phyloP scores from a whole-genome alignment of 768 basidiomycete species.

The Gloeopeniophorella convolvens region DNA sequence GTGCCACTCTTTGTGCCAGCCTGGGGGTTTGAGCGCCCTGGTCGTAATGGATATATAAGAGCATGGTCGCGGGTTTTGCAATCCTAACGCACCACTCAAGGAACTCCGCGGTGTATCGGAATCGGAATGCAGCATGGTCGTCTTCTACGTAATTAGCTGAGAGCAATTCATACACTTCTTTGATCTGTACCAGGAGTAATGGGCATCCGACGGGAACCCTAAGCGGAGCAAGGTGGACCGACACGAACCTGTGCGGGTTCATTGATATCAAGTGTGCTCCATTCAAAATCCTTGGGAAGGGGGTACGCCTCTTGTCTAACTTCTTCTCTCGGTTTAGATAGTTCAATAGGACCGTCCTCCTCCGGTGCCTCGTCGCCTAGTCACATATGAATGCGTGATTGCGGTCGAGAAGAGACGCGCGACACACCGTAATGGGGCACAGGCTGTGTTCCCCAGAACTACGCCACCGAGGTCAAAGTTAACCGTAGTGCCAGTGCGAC shows the following conservation, averaged over 20 bases:
- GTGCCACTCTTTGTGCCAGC: constrained; percentile 92
- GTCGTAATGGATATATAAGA: not conserved
- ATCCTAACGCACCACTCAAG: constrained; percentile 64
- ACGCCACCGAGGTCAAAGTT: constrained; percentile 14
- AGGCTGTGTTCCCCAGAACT: constrained; percentile 99
- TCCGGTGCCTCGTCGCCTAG: constrained; percentile 56
- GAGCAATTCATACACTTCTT: constrained; percentile 87
- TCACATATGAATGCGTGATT: constrained; percentile 7
- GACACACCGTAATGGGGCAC: constrained; percentile 77
- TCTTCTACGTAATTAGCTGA: constrained; percentile 97
- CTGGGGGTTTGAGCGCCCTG: constrained; percentile 94
- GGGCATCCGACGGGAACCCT: not conserved
- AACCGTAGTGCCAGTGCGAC: not conserved
- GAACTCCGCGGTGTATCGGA: constrained; percentile 94
- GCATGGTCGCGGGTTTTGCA: not conserved
- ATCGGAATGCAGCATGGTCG: constrained; percentile 91
- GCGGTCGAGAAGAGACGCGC: not conserved
- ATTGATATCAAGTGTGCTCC: constrained; percentile 76
- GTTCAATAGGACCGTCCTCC: constrained; percentile 87
- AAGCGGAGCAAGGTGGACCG: not conserved
- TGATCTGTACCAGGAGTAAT: constrained; percentile 45
- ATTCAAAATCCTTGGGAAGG: constrained; percentile 89
- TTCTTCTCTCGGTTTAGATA: constrained; percentile 64
- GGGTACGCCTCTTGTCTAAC: constrained; percentile 85
- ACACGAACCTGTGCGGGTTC: constrained; percentile 61